phyloP scores from a whole-genome alignment of 257 asterid species.

The Henckelia pumila region DNA sequence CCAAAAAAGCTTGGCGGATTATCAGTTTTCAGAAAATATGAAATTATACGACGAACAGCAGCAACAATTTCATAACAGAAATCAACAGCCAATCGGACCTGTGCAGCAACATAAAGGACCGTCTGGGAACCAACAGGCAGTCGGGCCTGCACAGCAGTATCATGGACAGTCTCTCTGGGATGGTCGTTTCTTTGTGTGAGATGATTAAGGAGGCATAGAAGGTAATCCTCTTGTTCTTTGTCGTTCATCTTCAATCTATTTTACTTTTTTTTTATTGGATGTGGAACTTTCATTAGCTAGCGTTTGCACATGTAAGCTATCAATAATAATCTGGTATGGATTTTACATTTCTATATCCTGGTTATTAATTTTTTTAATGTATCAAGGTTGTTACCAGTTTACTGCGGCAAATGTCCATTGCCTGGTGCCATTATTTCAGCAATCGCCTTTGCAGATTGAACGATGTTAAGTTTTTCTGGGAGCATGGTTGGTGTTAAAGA shows the following conservation, averaged over 20 bases:
- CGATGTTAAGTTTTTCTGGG: conserved; percentile 68
- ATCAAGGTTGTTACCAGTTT: conserved; percentile 46
- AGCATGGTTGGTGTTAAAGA: conserved; percentile 81
- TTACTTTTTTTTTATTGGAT: not conserved
- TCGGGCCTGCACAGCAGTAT: conserved; percentile 56
- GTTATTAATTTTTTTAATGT: conserved; percentile 8
- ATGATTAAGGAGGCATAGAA: conserved; percentile 43
- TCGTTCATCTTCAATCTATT: not conserved
- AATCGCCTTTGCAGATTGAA: conserved; percentile 62
- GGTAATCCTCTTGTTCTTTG: conserved; percentile 25
- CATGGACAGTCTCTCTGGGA: conserved; percentile 79
- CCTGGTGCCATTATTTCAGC: conserved; percentile 60
- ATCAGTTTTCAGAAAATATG: conserved; percentile 50
- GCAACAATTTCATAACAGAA: conserved; percentile 54
- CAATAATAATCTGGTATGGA: conserved; percentile 1
- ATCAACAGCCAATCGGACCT: conserved; percentile 49
- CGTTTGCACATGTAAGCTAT: not conserved
- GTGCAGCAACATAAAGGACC: conserved; percentile 74
- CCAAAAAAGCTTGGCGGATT: conserved; percentile 54
- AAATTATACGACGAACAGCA: conserved; percentile 56
- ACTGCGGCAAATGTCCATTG: conserved; percentile 41
- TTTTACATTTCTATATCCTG: not conserved
- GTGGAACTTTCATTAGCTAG: not conserved
- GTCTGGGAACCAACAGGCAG: conserved; percentile 61
- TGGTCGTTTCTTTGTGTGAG: conserved; percentile 74